phyloP scores from a whole-genome alignment of 2,329 filamentous ascomycete genomes.

The Acrocalymma vagum region DNA sequence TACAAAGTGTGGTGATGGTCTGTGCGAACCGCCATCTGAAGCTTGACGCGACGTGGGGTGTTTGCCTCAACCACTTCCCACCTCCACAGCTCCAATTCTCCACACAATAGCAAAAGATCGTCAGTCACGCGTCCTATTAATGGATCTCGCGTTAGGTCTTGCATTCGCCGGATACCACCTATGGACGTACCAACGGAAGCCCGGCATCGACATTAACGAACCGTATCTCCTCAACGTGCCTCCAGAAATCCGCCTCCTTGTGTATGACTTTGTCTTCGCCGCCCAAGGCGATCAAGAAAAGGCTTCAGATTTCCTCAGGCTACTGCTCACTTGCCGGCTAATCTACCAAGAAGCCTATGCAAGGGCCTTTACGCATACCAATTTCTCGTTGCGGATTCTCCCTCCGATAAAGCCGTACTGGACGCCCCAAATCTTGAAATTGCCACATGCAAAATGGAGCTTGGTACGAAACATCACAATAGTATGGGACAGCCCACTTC shows the following conservation, averaged over 20 bases:
- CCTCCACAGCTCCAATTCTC: too few species aligned
- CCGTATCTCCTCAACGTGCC: constrained; percentile 16
- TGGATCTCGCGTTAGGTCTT: constrained; percentile 6
- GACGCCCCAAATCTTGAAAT: too few species aligned
- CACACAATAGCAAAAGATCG: too few species aligned
- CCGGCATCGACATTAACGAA: constrained; percentile 4
- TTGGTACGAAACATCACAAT: too few species aligned
- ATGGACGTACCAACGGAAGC: constrained; percentile 7
- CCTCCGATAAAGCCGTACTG: too few species aligned
- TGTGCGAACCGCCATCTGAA: too few species aligned
- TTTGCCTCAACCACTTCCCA: too few species aligned
- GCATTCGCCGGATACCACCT: constrained; percentile 9
- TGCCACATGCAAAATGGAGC: too few species aligned
- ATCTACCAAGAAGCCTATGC: constrained; percentile 12
- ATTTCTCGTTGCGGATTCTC: constrained; percentile 5
- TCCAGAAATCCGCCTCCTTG: constrained; percentile 11
- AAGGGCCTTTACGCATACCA: constrained; percentile 8
- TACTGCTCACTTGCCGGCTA: constrained; percentile 11
- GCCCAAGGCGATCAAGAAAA: background rate
- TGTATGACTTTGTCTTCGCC: constrained; percentile 17
- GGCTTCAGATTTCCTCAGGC: constrained; percentile 2
- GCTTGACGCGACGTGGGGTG: too few species aligned
- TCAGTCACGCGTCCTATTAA: too few species aligned
- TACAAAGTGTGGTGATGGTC: too few species aligned
- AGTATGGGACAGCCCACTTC: too few species aligned